phyloP scores from a whole-genome alignment of 306 rosid genomes.

The Prinsepia uniflora region DNA sequence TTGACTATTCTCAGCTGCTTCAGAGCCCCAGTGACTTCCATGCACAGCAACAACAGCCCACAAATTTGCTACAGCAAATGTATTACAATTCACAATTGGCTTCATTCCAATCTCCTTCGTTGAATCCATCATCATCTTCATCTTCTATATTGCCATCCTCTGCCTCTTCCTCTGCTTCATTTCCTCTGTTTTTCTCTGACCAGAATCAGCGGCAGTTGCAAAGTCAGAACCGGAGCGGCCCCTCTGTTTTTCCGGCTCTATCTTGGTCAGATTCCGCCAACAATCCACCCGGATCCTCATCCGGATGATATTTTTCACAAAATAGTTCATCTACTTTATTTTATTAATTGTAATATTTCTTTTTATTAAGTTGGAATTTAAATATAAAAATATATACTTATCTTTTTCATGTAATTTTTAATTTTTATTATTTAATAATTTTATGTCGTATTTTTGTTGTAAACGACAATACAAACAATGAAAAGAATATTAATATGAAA shows the following conservation, averaged over 20 bases:
- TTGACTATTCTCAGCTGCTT: constrained; percentile 68
- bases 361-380: neutral
- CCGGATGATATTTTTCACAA: constrained; percentile 36
- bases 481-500: neutral
- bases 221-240: constrained; percentile 24
- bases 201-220: constrained; percentile 49
- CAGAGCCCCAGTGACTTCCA: constrained; percentile 49
- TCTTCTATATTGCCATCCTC: constrained; percentile 36
- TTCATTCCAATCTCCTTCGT: constrained; percentile 39
- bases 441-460: constrained; percentile 1
- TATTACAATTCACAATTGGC: constrained; percentile 47
- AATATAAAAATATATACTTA: neutral
- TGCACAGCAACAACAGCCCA: constrained; percentile 24
- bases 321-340: neutral
- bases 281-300: constrained; percentile 48
- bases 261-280: constrained; percentile 61
- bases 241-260: constrained; percentile 32
- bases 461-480: neutral
- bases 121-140: constrained; percentile 23
- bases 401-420: constrained; percentile 9
- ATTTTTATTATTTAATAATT: neutral
- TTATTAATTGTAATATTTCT: constrained; percentile 15
- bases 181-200: constrained; percentile 56
- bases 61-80: constrained; percentile 56
- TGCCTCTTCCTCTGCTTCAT: constrained; percentile 50